Percentiles rank a stretch among this genome's conserved stretches.
Evolutionary conservation across 768 basidiomycete genomes (phyloP).

Genomic region (Amanita inopinata): DNA sequence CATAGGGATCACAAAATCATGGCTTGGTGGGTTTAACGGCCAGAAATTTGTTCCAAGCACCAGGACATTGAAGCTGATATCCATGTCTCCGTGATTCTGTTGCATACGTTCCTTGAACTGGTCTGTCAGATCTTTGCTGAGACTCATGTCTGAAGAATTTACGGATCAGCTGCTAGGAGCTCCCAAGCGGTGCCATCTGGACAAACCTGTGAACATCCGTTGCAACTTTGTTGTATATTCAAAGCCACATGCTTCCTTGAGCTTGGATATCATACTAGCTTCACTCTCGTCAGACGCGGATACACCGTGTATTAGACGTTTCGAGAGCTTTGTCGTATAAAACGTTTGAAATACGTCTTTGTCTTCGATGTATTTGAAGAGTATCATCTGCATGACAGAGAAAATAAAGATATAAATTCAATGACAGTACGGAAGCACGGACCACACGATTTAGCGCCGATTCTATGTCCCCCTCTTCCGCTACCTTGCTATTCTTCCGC

Average conservation of each 20-base stretch:
- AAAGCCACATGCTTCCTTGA: constrained; percentile 94
- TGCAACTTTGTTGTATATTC: constrained; percentile 95
- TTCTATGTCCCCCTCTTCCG: constrained; percentile 87
- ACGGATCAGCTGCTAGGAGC: not conserved
- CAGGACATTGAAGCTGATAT: constrained; percentile 87
- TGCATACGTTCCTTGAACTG: constrained; percentile 92
- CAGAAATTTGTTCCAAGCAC: constrained; percentile 95
- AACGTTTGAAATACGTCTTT: constrained; percentile 99
- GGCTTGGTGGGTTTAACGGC: constrained; percentile 77
- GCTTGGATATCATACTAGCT: constrained; percentile 94
- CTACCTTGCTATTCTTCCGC: constrained; percentile 91
- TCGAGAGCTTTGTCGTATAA: constrained; percentile 90
- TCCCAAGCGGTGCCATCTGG: not conserved
- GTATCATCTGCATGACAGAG: constrained; percentile 63
- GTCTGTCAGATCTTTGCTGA: constrained; percentile 93
- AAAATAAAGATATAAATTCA: constrained; percentile 19
- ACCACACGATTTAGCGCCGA: constrained; percentile 86
- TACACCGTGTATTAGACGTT: constrained; percentile 82
- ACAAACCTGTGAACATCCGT: constrained; percentile 87
- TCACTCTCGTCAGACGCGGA: constrained; percentile 96
- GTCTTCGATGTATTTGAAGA: constrained; percentile 98
- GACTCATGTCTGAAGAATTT: constrained; percentile 64
- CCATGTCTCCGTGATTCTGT: constrained; percentile 75
- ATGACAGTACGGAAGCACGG: constrained; percentile 28
- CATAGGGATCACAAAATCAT: constrained; percentile 82